Base-by-base conservation (phyloP, 2,329 filamentous ascomycete species). In the Microcyclospora tardicrescens region DNA sequence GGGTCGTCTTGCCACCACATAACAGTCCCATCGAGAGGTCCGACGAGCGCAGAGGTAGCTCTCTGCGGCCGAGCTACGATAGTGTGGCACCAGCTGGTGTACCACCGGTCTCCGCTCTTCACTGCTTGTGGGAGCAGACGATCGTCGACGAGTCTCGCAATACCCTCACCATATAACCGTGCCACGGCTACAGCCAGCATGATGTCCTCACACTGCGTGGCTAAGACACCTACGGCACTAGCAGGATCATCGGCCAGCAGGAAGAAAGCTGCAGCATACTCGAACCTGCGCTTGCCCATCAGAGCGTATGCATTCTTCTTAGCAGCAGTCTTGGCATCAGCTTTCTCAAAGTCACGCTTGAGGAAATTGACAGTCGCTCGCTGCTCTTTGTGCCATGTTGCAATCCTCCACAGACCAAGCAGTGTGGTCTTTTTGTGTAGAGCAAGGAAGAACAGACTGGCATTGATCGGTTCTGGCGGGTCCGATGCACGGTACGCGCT, bases 241-340 rank as follows among this genome's bases (percentile, higher is more conserved):
- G 80, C 76, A 1, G 94, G 67, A 52, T 81, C 80, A 48, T 87
- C 86, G 2, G 84, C 93, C 1, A 98, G 70, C 5, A 98, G 68
- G 65, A 98, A 98, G 63, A 96, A 98, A 0, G 91, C 83, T 1
- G 89, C 91, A 2, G 91, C 87, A 55, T 98, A 98, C 61, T 84
- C 85, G 58, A 95, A 95, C 36, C 91, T 73, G 33, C 85, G 75
- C 61, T 86, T 93, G 47, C 89, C 91, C 56, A 98, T 79, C 39
- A 98, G 63, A 2, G 91, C 89, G 61, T 95, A 98, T 0, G 91
- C 91, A 58, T 98, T 98, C 62, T 98, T 98, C 43, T 93, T 66
- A 0, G 91, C 91, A 4, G 84, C 77, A 1, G 83, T 93, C 57
- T 75, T 82, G 84, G 91, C 96, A 49, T 84, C 81, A 1, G 79